These are phyloP conservation scores for Steccherinum ochraceum DNA, from an alignment of 768 basidiomycete species.

Conservation along the genomic window DNA sequence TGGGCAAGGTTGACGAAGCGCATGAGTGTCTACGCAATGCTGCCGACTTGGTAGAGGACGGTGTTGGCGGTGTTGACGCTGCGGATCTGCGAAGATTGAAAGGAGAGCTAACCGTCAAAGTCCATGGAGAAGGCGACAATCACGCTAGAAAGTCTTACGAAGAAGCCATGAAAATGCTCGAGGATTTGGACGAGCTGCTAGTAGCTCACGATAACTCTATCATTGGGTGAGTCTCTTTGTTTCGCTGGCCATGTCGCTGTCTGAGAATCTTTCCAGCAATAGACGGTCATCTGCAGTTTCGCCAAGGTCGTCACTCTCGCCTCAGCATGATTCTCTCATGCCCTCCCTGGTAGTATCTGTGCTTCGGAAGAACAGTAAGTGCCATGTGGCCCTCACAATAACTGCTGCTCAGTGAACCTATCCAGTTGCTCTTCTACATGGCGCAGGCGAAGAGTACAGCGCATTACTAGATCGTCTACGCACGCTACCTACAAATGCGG, in stretches of 20 bases:
- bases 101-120: slow-evolving; percentile 33
- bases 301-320: slow-evolving; percentile 14
- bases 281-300: slow-evolving; percentile 15
- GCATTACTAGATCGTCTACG: slow-evolving; percentile 51
- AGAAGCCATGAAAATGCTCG: slow-evolving; percentile 50
- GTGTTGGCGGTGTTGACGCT: slow-evolving; percentile 45
- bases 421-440: slow-evolving; percentile 62
- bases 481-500: slow-evolving; percentile 47
- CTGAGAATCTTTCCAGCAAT: too few relatives aligned
- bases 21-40: slow-evolving; percentile 47
- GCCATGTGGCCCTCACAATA: not conserved
- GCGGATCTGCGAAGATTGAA: slow-evolving; percentile 52
- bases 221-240: not conserved
- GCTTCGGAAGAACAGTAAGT: slow-evolving; percentile 64
- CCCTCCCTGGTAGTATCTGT: slow-evolving; percentile 57
- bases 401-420: not conserved
- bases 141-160: slow-evolving; percentile 51
- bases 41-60: slow-evolving; percentile 35
- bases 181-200: slow-evolving; percentile 54
- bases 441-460: slow-evolving; percentile 45
- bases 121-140: slow-evolving; percentile 27
- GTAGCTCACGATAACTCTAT: slow-evolving; percentile 39
- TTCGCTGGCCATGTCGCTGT: too few relatives aligned
- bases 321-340: slow-evolving; percentile 41
- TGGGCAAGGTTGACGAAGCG: slow-evolving; percentile 54